These are phyloP conservation scores for Pueraria montana DNA, from an alignment of 306 rosid species.

Conservation along the genomic window DNA sequence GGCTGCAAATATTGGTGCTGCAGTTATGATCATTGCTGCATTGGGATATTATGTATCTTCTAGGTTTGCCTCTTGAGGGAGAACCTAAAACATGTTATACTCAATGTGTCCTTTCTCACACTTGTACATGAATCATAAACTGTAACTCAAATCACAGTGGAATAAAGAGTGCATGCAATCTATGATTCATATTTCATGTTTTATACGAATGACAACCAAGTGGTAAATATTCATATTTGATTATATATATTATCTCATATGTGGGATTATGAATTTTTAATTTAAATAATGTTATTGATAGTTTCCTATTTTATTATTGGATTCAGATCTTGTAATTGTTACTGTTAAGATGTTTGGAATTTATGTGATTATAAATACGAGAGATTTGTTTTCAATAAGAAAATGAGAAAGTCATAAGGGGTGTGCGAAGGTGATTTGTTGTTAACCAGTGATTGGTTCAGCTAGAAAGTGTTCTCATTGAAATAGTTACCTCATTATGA, in stretches of 20 bases:
- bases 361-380: no score
- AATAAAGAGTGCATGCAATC: not conserved
- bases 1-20: conserved; percentile 61
- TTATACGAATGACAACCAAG: no score
- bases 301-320: not conserved
- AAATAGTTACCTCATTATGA: no score
- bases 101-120: not conserved
- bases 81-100: conserved; percentile 30
- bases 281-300: not conserved
- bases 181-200: not conserved
- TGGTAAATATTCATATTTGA: not conserved
- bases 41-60: conserved; percentile 61
- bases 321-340: not conserved
- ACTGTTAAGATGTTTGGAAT: no score
- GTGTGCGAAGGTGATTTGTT: not conserved
- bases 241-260: not conserved
- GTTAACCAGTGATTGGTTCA: not conserved
- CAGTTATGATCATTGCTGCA: conserved; percentile 62
- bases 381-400: not conserved
- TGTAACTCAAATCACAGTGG: conserved; percentile 6
- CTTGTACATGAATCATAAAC: conserved; percentile 12
- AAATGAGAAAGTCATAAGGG: not conserved
- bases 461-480: no score
- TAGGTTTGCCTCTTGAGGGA: conserved; percentile 45
- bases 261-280: not conserved